Base-by-base conservation (phyloP, 140 eudicot species). In the Erigeron philadelphicus region DNA sequence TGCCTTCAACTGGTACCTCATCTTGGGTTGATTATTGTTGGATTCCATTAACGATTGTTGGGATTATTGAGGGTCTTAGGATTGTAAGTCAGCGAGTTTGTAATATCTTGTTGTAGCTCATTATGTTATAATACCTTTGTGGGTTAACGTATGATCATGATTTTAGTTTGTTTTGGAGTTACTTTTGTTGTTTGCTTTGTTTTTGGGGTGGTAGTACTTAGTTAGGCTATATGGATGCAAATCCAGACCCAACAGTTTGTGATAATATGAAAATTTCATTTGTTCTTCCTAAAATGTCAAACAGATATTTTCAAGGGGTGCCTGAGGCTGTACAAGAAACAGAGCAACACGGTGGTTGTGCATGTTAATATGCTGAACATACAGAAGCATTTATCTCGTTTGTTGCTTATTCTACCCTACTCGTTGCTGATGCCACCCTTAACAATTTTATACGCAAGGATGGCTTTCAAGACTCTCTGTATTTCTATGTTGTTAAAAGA, bases 221-320 rank as follows among this genome's bases (percentile, higher is more conserved):
- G 18, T 11, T 25, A 18, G 48, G 42, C 31, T 40, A 35, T 53
- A n/a, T n/a, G 53, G 11, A 15, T 10, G 43, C 46, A 41, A 42
- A 57, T 56, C 6, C 19, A 42, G 18, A 57, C 46, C 3, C 3
- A 18, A 41, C 38, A 21, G 31, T 31, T 7, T 67, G 35, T 67
- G 23, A 52, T 9, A 38, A 35, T 8, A 18, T 17, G 21, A 56
- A 11, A 17, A 11, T 35, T 31, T 31, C 12, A 11, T 18, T 54
- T 53, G 1, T 69, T 38, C 17, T 16, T 42, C 12, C 15, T 13
- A 15, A 48, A 15, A 21, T 73, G 40, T 38, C 52, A 19, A 78
- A 61, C 96, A 92, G 98, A 73, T 92, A 92, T 80, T 88, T 92
- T 72, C 97, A 91, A 72, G 89, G 88, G n/a, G 85, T 92, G 17